phyloP scores from a whole-genome alignment of 768 basidiomycete genomes.

The Russula abietina region DNA sequence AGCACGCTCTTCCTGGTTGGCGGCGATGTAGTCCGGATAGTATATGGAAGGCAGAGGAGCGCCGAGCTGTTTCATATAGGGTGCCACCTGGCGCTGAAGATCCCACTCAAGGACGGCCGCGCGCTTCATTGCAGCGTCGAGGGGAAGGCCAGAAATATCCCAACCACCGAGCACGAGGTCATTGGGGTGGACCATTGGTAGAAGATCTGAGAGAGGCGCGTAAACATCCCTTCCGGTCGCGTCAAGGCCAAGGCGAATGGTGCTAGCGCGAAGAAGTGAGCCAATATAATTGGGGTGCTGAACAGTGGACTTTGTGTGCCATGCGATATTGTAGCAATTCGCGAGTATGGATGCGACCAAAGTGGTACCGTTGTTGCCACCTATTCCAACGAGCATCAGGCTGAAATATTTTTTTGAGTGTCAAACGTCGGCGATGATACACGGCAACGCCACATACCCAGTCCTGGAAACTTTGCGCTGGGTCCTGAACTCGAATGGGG shows the following conservation, averaged over 20 bases:
- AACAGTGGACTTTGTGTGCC: conserved; percentile 88
- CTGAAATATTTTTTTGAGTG: conserved; percentile 39
- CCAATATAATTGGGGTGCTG: conserved; percentile 98
- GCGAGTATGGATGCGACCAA: conserved; percentile 92
- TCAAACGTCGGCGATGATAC: conserved; percentile 7
- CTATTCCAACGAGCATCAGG: conserved; percentile 93
- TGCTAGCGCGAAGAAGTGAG: conserved; percentile 92
- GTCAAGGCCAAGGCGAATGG: conserved; percentile 85
- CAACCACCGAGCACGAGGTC: conserved; percentile 97
- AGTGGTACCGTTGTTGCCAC: conserved; percentile 96
- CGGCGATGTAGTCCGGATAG: conserved; percentile 96
- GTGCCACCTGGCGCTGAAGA: conserved; percentile 90
- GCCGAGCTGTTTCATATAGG: conserved; percentile 73
- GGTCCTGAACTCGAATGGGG: conserved; percentile 89
- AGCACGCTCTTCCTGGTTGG: conserved; percentile 93
- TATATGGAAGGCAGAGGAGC: conserved; percentile 91
- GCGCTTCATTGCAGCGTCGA: conserved; percentile 92
- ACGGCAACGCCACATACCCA: conserved; percentile 48
- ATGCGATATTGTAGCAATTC: conserved; percentile 89
- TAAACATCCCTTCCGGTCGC: conserved; percentile 80
- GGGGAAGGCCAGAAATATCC: conserved; percentile 83
- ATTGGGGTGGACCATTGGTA: conserved; percentile 97
- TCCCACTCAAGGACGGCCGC: conserved; percentile 94
- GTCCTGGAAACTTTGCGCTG: conserved; percentile 80
- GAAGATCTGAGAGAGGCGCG: conserved; percentile 85